Base-by-base conservation (phyloP, 2,329 filamentous ascomycete species). In the Proliferodiscus dingleyae region DNA sequence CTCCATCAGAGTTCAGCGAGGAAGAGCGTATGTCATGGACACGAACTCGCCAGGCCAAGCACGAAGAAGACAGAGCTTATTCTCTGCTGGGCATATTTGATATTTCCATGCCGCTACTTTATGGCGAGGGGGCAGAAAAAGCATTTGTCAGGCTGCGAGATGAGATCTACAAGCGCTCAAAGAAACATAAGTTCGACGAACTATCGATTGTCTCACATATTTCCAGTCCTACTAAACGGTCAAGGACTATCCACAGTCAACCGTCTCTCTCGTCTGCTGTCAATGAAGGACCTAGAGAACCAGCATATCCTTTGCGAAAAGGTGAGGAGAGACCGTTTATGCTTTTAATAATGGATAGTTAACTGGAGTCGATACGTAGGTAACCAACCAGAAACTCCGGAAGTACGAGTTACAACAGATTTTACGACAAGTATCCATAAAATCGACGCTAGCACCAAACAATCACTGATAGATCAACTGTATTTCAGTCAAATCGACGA, bases 11-110 rank as follows among this genome's bases (percentile, higher is more conserved):
- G 9, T 53, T 53, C 30, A 48, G 37, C 22, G 33, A 55, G 16
- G 21, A 24, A 34, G 38, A 54, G 40, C 42, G 48, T 47, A 36
- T 72, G 64, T 65, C 65, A 0, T 72, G 68, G 69, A 67, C 68
- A 3, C 57, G 61, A 4, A 41, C 50, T 8, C 60, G 69, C 0
- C 23, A 56, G 3, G 70, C 69, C 0, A 61, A 56, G 0, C 46
- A 63, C 3, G 4, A 45, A 0, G 70, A 74, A 43, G 71, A 73
- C 30, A 61, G 61, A n/a, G 68, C 69, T 0, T 74, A 73, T 30
- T 71, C 62, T 7, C n/a, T n/a, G n/a, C n/a, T n/a, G n/a, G n/a
- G n/a, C n/a, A n/a, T n/a, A n/a, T n/a, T n/a, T n/a, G n/a, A n/a
- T n/a, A n/a, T n/a, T n/a, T n/a, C n/a, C n/a, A n/a, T n/a, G n/a